These are phyloP conservation scores for Apiotrichum veenhuisii DNA, from an alignment of 1,284 basidiomycete genomes.

Conservation along the genomic window DNA sequence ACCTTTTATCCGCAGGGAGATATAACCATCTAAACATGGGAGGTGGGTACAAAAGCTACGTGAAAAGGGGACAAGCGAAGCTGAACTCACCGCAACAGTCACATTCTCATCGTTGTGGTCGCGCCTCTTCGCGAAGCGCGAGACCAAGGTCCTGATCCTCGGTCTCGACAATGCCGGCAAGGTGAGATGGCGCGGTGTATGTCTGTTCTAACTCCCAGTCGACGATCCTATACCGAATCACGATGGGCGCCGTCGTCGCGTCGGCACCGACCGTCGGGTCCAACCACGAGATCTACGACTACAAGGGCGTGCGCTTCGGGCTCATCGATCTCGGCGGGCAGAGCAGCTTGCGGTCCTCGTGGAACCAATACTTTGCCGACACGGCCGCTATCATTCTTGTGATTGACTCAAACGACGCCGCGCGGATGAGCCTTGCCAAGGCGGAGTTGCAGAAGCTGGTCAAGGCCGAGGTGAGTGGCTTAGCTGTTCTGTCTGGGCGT, in stretches of 20 bases:
- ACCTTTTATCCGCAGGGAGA: too few species aligned
- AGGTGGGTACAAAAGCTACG: constrained; percentile 18
- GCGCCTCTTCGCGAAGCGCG: constrained; percentile 51
- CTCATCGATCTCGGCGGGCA: constrained; percentile 54
- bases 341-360: constrained; percentile 48
- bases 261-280: constrained; percentile 54
- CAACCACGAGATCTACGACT: constrained; percentile 52
- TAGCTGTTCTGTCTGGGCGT: too few species aligned
- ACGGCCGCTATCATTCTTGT: constrained; percentile 54
- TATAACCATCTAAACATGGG: constrained; percentile 23
- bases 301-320: constrained; percentile 54
- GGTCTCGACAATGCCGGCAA: constrained; percentile 55
- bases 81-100: constrained; percentile 25
- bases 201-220: constrained; percentile 28
- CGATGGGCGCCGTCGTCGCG: constrained; percentile 54
- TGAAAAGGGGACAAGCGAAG: too few species aligned
- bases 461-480: constrained; percentile 39
- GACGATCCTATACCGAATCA: constrained; percentile 54
- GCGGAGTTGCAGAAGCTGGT: constrained; percentile 51
- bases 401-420: constrained; percentile 53
- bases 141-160: constrained; percentile 53
- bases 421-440: constrained; percentile 50
- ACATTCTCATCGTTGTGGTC: constrained; percentile 51
- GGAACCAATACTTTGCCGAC: constrained; percentile 51
- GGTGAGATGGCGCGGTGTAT: constrained; percentile 18